Percentiles rank a stretch among this genome's conserved stretches.
phyloP scores from a whole-genome alignment of 257 asterid species.

The Solanum gandarillasii region DNA sequence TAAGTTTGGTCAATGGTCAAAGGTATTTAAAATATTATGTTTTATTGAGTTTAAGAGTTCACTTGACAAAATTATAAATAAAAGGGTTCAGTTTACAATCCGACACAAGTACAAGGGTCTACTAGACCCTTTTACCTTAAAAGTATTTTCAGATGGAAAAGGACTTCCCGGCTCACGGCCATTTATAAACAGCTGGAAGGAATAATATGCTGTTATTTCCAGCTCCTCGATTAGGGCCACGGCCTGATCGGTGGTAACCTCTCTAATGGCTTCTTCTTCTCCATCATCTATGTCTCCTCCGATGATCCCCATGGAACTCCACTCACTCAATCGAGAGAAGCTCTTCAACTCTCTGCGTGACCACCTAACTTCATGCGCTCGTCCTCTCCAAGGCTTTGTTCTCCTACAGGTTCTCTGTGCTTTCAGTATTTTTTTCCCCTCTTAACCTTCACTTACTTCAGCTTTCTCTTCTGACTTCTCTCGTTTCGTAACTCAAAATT shows the following conservation, averaged over 20 bases:
- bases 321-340: constrained; percentile 50
- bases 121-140: no score
- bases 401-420: constrained; percentile 45
- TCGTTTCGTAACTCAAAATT: background rate
- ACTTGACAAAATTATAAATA: no score
- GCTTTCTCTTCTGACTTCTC: background rate
- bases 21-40: no score
- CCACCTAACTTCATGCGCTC: constrained; percentile 43
- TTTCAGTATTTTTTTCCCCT: background rate
- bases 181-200: background rate
- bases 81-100: no score
- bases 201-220: background rate
- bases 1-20: no score
- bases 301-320: constrained; percentile 60
- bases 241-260: background rate
- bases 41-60: no score
- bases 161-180: background rate
- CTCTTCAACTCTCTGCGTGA: constrained; percentile 50
- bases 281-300: constrained; percentile 37
- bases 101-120: no score
- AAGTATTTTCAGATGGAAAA: background rate
- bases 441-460: background rate
- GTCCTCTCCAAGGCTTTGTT: constrained; percentile 51
- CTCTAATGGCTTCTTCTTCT: background rate
- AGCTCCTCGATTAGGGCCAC: background rate